Conservation (phyloP, 2,329 filamentous ascomycete genomes). For the Diaporthe sp. region DNA sequence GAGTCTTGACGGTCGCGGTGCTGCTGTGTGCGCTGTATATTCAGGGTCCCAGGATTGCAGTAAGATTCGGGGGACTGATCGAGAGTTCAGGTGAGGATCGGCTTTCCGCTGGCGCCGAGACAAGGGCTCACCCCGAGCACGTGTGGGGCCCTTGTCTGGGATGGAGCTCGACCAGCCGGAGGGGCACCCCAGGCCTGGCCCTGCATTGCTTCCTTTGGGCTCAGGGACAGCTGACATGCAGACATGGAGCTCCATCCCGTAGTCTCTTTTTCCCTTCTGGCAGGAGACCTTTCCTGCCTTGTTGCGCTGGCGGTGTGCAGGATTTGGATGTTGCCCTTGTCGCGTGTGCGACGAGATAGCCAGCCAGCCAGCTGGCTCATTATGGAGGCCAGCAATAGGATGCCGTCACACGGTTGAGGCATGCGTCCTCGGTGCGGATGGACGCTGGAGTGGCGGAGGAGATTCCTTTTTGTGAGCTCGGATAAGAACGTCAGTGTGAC, state of each 20-base stretch:
- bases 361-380: conserved; percentile 11
- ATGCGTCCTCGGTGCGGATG: not conserved
- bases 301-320: not conserved
- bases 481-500: conserved; percentile 11
- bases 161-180: conserved; percentile 4
- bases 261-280: not conserved
- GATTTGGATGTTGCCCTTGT: not conserved
- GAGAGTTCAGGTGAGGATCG: conserved; percentile 25
- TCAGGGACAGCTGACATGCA: conserved; percentile 23
- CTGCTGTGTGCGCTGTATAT: conserved; percentile 6
- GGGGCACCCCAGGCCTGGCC: not conserved
- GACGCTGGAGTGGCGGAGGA: not conserved
- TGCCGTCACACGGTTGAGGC: not conserved
- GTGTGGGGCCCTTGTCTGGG: conserved; percentile 10
- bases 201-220: not conserved
- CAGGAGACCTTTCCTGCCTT: conserved; percentile 14
- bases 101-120: conserved; percentile 20
- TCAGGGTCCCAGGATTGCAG: conserved; percentile 21
- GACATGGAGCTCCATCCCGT: conserved; percentile 21
- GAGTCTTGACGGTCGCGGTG: not conserved
- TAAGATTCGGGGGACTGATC: conserved; percentile 19
- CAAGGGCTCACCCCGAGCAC: conserved; percentile 18
- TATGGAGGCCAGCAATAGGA: not conserved
- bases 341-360: not conserved
- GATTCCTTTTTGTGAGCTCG: not conserved